Conservation (phyloP, 768 basidiomycete species). For the Rhodosporidiobolus odoratus region DNA sequence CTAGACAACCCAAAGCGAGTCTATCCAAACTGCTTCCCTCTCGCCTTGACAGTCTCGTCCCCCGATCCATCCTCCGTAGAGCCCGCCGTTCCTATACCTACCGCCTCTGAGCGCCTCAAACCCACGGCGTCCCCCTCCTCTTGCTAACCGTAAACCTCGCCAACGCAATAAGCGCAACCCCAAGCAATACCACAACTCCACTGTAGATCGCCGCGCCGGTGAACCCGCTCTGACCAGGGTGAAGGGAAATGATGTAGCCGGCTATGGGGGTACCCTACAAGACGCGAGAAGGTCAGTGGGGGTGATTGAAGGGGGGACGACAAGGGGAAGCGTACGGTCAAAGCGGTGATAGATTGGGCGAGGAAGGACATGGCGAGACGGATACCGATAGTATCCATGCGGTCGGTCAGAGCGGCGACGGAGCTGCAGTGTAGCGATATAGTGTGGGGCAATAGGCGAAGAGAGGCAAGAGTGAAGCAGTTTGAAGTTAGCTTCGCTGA, state of each 20-base stretch:
- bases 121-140: conserved; percentile 30
- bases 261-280: conserved; percentile 33
- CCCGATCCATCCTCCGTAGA: too few species aligned
- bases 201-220: conserved; percentile 26
- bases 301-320: not conserved
- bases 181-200: conserved; percentile 18
- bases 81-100: too few species aligned
- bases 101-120: too few species aligned
- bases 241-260: conserved; percentile 42
- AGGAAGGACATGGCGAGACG: conserved; percentile 44
- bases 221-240: conserved; percentile 35
- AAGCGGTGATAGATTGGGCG: conserved; percentile 38
- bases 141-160: conserved; percentile 7
- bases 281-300: not conserved
- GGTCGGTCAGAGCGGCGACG: conserved; percentile 40
- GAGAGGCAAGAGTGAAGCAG: not conserved
- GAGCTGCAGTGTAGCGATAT: conserved; percentile 8
- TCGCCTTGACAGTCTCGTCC: too few species aligned
- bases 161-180: not conserved
- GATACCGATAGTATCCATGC: conserved; percentile 42
- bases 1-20: too few species aligned
- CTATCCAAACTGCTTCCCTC: too few species aligned
- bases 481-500: too few species aligned
- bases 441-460: not conserved
- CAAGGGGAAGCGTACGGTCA: conserved; percentile 25